Evolutionary conservation across 805 yeast species (phyloP).

Genomic region (Sungouiozyma ichnusensis): DNA sequence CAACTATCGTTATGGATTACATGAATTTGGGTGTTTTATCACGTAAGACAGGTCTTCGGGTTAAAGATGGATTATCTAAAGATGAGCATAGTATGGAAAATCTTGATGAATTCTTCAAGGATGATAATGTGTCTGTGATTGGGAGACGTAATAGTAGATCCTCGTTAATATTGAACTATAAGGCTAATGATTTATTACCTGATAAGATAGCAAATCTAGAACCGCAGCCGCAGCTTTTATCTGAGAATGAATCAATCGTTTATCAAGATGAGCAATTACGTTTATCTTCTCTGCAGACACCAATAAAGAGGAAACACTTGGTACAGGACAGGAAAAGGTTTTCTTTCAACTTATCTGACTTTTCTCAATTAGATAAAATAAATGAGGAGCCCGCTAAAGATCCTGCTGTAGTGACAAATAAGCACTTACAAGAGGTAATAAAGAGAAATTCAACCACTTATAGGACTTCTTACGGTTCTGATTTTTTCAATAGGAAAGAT

Average conservation of each 20-base stretch:
- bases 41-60: slow-evolving; percentile 48
- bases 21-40: slow-evolving; percentile 47
- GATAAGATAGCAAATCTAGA: neutral
- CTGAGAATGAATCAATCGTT: neutral
- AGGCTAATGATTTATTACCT: too few relatives aligned
- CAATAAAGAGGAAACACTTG: neutral
- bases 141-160: neutral
- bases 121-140: slow-evolving; percentile 28
- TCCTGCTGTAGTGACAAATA: neutral
- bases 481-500: neutral
- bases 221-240: neutral
- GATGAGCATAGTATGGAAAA: slow-evolving; percentile 18
- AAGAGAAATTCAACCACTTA: neutral
- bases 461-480: neutral
- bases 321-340: neutral
- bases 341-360: neutral
- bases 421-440: neutral
- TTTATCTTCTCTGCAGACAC: neutral
- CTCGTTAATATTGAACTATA: neutral
- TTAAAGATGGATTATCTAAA: slow-evolving; percentile 7
- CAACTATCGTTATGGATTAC: slow-evolving; percentile 27
- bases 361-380: neutral
- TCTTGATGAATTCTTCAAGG: slow-evolving; percentile 56
- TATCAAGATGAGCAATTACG: neutral
- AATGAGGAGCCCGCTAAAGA: neutral